A percentile compares a stretch with the other conserved stretches of the same genome.
phyloP scores from a whole-genome alignment of 1,284 basidiomycete species.

The Ganoderma sinense region DNA sequence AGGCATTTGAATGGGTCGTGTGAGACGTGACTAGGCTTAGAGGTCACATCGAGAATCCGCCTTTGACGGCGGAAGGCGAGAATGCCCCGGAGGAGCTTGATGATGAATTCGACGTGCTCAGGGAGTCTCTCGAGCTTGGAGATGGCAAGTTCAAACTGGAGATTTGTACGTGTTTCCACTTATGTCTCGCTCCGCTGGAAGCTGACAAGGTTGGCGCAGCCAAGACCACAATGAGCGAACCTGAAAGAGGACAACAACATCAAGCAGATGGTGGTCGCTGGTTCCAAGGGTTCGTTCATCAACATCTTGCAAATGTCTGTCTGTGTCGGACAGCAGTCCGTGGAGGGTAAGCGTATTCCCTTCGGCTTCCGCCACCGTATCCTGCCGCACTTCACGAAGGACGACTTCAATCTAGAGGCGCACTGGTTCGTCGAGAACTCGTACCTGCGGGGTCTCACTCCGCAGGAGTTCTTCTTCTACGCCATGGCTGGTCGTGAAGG shows the following conservation, averaged over 20 bases:
- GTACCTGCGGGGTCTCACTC: slow-evolving; percentile 96
- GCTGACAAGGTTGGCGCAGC: slow-evolving; percentile 20
- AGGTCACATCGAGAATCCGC: slow-evolving; percentile 53
- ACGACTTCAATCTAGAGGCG: slow-evolving; percentile 98
- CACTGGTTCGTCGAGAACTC: slow-evolving; percentile 99
- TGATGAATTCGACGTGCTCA: slow-evolving; percentile 65
- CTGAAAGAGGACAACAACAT: slow-evolving; percentile 99
- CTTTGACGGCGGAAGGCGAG: slow-evolving; percentile 14
- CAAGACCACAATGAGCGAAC: slow-evolving; percentile 40
- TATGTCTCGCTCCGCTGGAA: background rate
- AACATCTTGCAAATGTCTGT: slow-evolving; percentile 99
- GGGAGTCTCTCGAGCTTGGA: slow-evolving; percentile 70
- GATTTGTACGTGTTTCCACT: slow-evolving; percentile 51
- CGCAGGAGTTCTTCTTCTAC: slow-evolving; percentile 99
- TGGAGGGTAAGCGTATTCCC: slow-evolving; percentile 98
- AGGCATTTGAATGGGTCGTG: slow-evolving; percentile 77
- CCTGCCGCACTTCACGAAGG: slow-evolving; percentile 97
- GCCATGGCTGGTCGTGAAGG: slow-evolving; percentile 99
- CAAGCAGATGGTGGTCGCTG: slow-evolving; percentile 99
- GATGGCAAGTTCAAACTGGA: slow-evolving; percentile 79
- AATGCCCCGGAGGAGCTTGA: slow-evolving; percentile 26
- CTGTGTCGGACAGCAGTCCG: slow-evolving; percentile 98
- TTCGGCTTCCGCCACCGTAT: slow-evolving; percentile 98
- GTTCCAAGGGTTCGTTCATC: slow-evolving; percentile 98
- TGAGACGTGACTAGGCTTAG: slow-evolving; percentile 61